Conservation (phyloP, 305 asterid genomes). For the Fraxinus platypoda region DNA sequence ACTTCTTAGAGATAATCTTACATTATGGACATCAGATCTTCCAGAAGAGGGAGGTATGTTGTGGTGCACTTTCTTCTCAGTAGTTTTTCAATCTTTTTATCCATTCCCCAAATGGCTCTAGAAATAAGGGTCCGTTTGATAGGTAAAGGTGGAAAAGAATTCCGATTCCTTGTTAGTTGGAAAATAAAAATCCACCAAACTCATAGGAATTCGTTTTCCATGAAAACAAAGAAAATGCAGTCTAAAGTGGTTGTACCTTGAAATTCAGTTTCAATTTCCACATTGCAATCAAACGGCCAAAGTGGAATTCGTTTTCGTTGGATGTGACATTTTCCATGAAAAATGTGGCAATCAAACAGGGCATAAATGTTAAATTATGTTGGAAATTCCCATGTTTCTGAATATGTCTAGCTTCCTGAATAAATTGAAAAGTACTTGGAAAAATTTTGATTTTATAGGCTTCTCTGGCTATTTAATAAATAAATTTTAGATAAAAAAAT, state of each 20-base stretch:
- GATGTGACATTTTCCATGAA: too few relatives aligned
- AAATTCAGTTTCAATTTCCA: too few relatives aligned
- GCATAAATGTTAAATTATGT: neutral
- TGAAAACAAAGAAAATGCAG: too few relatives aligned
- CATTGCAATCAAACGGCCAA: too few relatives aligned
- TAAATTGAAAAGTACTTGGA: neutral
- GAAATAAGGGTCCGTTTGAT: too few relatives aligned
- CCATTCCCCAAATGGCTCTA: neutral
- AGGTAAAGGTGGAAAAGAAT: too few relatives aligned
- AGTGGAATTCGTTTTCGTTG: too few relatives aligned
- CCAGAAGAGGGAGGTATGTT: constrained; percentile 72
- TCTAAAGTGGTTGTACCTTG: too few relatives aligned
- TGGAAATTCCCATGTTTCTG: neutral
- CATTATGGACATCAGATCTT: constrained; percentile 80
- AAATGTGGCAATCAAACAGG: too few relatives aligned
- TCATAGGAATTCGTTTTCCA: too few relatives aligned
- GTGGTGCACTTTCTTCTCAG: neutral
- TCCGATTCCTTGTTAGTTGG: too few relatives aligned
- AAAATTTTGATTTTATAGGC: neutral
- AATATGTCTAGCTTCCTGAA: neutral
- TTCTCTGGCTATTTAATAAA: neutral
- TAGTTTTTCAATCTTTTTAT: neutral
- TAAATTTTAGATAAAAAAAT: neutral
- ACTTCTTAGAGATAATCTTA: constrained; percentile 83
- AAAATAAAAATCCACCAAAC: too few relatives aligned